Conservation (phyloP, 106 monocot species). For the Hemerocallis citrina region DNA sequence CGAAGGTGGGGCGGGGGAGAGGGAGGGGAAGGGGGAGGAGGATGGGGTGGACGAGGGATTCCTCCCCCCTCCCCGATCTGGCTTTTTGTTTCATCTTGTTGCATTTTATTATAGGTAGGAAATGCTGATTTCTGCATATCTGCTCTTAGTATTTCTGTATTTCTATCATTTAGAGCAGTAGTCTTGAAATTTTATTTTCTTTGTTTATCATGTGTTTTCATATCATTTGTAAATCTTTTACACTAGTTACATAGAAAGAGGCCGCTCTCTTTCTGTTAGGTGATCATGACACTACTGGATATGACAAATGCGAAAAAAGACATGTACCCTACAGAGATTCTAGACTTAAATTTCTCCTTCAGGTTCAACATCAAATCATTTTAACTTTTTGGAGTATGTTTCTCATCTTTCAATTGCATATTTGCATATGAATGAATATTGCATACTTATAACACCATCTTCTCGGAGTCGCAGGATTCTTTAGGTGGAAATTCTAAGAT, state of each 20-base stretch:
- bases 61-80: no score
- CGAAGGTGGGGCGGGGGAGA: no score
- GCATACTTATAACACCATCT: not conserved
- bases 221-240: not conserved
- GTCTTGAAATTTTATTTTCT: no score
- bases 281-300: conserved; percentile 71
- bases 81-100: no score
- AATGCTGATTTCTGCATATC: no score
- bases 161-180: no score
- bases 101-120: no score
- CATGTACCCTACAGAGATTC: conserved; percentile 79
- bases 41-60: no score
- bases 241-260: not conserved
- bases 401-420: not conserved
- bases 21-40: no score
- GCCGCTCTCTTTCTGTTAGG: conserved; percentile 27
- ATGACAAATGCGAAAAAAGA: conserved; percentile 59
- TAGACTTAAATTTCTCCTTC: conserved; percentile 70
- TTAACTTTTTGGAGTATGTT: not conserved
- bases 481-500: conserved; percentile 85
- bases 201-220: not conserved
- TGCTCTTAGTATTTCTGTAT: no score
- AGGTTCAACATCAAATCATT: conserved; percentile 25
- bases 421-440: no score
- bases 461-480: conserved; percentile 43